Base-by-base conservation (phyloP, 805 yeast species). In the Maudiozyma pseudohumilis region DNA sequence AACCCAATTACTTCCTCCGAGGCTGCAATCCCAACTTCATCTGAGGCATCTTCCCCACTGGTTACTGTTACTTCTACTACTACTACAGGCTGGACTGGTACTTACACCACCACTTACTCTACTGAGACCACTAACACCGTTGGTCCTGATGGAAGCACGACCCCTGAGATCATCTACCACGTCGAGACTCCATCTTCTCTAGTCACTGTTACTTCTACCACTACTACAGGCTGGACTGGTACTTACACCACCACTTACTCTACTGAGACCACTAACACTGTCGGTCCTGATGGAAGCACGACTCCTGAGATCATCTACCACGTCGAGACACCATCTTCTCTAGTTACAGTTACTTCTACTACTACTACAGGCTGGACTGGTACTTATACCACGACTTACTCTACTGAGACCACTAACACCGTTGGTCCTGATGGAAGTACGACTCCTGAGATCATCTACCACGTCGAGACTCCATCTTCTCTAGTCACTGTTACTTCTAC, bases 321-420 rank as follows among this genome's bases (percentile, higher is more conserved):
- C 28, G 45, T 44, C 24, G 48, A 44, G 17, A 47, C 50, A 9
- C 47, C 48, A 35, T 19, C 19, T 17, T 26, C 33, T 7, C 7
- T 35, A 8, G 13, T 15, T 29, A 22, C 29, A 4, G 13, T 27
- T 12, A 35, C 34, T 7, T 29, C 39, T 4, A 38, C 41, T 15
- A 44, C 46, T 17, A 42, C 48, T 7, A 34, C 50, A 8, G 39
- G 42, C 5, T 43, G 50, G 50, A 46, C 47, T 16, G 47, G 46
- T 15, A 15, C 43, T 9, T 39, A 32, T 29, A 45, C 46, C n/a
- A 39, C 45, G 12, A 39, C 51, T 3, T 42, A 46, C 25, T 45
- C 51, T 9, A 48, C 48, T 15, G 46, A 41, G 2, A 29, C 45
- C 7, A 41, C 47, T 3, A n/a, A 9, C 2, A 28, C 37, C 6